Base-by-base conservation (phyloP, 1,284 basidiomycete genomes). In the Apiotrichum mycotoxinovorans region DNA sequence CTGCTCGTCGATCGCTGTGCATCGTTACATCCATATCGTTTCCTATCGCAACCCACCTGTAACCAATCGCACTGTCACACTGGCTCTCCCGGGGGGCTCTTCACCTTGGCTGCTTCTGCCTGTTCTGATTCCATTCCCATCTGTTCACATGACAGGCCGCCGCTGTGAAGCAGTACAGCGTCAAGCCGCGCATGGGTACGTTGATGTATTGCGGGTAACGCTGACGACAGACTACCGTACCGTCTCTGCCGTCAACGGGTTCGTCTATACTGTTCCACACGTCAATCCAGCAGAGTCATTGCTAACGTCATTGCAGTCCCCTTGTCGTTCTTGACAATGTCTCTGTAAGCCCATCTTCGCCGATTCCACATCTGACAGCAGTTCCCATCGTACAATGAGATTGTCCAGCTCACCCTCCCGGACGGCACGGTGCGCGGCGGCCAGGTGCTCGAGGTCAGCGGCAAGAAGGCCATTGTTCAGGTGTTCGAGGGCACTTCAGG, bases 311-410 rank as follows among this genome's bases (percentile, higher is more conserved):
- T n/a, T n/a, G 10, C 70, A 94, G 91, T 51, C 91, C 91, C 45
- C 83, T 98, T 53, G 96, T 99, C 59, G 87, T 99, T 18, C 82
- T 99, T 63, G 96, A 98, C 80, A 97, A 98, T 76, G 96, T 98
- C 83, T 98, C 98, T 81, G 91, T 89, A 67, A 56, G 81, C 61
- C 18, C 7, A 18, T 14, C 25, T 0, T n/a, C n/a, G 10, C 8
- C 30, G 10, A 4, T 10, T 18, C 20, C 4, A 18, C 35, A 12
- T n/a, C 45, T 53, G 12, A 45, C 51, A 37, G 46, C 68, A 93
- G 89, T 98, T 98, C 79, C 90, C 95, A 5, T 93, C 93, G n/a
- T 99, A 97, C 83, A 98, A 98, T 78, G 96, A 99, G 82, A 98
- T 98, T 69, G 96, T 98, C 34, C 87, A 90, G 70, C 82, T 98